A percentile compares a stretch with the other conserved stretches of the same genome.
Conservation (phyloP, 495 filamentous ascomycete genomes). For the Penicillium canariense region DNA sequence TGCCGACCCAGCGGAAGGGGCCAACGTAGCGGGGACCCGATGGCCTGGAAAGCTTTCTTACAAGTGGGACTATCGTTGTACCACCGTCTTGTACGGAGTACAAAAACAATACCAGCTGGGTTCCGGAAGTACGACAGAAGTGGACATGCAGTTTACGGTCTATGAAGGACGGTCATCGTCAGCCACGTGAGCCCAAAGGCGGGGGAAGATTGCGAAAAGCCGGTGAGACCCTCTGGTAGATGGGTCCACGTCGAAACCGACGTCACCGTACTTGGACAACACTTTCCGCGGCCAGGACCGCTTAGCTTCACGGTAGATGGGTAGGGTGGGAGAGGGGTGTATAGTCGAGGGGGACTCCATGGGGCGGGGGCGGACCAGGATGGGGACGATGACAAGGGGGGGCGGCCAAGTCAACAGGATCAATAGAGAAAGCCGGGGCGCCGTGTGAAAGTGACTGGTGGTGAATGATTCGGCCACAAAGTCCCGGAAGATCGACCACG, state of each 20-base stretch:
- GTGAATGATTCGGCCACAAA: background rate
- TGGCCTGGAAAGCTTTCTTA: constrained; percentile 24
- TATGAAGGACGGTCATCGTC: background rate
- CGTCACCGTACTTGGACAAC: constrained; percentile 29
- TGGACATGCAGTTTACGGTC: constrained; percentile 13
- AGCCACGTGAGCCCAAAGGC: constrained; percentile 25
- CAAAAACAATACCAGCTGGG: constrained; percentile 9
- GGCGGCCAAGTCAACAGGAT: background rate
- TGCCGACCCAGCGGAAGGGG: constrained; percentile 26
- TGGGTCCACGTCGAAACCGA: constrained; percentile 4
- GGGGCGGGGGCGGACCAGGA: background rate
- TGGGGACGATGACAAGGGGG: background rate
- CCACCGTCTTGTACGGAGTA: constrained; percentile 5
- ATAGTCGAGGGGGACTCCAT: too few relatives aligned
- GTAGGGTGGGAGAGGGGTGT: background rate
- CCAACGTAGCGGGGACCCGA: constrained; percentile 24
- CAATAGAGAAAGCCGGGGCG: background rate
- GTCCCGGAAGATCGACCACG: constrained; percentile 12
- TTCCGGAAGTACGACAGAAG: constrained; percentile 24
- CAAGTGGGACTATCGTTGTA: constrained; percentile 25
- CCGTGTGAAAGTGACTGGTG: background rate
- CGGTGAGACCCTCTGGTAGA: constrained; percentile 22
- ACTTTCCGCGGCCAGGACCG: constrained; percentile 11
- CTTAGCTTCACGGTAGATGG: background rate
- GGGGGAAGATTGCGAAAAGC: constrained; percentile 24